Evolutionary conservation across 805 yeast genomes (phyloP).

Genomic region (Metschnikowia shivogae): DNA sequence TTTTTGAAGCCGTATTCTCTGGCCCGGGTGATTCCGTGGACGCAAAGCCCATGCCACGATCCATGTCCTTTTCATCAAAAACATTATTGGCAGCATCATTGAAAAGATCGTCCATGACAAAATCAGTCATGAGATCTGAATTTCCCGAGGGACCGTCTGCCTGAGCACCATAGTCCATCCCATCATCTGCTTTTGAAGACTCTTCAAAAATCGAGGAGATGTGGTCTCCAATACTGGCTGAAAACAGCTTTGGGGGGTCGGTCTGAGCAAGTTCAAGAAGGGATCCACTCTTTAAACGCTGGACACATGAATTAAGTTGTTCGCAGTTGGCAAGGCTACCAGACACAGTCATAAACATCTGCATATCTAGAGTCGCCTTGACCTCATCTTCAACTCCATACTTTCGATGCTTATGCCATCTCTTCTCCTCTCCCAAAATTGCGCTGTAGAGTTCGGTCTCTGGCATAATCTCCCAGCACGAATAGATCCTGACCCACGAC

Average conservation of each 20-base stretch:
- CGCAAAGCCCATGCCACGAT: background rate
- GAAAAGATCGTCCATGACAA: conserved; percentile 19
- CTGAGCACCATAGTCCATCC: background rate
- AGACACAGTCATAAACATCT: conserved; percentile 8
- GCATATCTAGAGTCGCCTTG: conserved; percentile 10
- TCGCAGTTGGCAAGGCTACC: conserved; percentile 6
- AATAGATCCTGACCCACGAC: conserved; percentile 8
- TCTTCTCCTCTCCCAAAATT: conserved; percentile 6
- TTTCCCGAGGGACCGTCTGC: background rate
- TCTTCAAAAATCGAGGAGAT: conserved; percentile 15
- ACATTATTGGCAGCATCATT: conserved; percentile 16
- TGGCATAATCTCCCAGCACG: conserved; percentile 3
- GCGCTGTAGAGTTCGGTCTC: conserved; percentile 1
- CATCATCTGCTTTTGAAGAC: background rate
- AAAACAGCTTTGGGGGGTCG: conserved; percentile 1
- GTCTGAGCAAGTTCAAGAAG: background rate
- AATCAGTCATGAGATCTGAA: conserved; percentile 12
- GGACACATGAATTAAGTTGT: background rate
- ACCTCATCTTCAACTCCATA: conserved; percentile 11
- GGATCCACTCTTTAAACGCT: background rate
- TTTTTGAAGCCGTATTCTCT: background rate
- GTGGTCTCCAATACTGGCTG: conserved; percentile 13
- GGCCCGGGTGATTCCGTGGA: background rate
- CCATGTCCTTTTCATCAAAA: conserved; percentile 10
- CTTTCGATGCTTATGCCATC: conserved; percentile 3